phyloP scores from a whole-genome alignment of 257 asterid genomes.

The Verbena officinalis region DNA sequence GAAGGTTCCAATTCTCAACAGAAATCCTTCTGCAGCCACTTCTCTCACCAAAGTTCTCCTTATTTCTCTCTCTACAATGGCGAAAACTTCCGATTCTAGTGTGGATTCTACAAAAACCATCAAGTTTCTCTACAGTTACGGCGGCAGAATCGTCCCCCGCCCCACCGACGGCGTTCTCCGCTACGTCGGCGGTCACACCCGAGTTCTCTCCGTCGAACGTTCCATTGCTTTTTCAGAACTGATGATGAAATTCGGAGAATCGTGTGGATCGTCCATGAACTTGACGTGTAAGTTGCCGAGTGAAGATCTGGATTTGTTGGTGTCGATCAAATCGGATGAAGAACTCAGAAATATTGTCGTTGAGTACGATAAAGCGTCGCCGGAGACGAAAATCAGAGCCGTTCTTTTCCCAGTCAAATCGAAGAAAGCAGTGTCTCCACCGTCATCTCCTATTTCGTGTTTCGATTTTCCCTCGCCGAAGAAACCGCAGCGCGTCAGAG shows the following conservation, averaged over 20 bases:
- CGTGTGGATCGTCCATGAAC: slow-evolving; percentile 62
- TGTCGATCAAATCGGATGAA: slow-evolving; percentile 72
- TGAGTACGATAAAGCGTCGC: slow-evolving; percentile 62
- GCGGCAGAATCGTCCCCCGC: slow-evolving; percentile 75
- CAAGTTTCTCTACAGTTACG: slow-evolving; percentile 84
- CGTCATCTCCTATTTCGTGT: slow-evolving; percentile 66
- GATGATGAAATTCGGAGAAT: slow-evolving; percentile 76
- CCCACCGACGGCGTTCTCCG: slow-evolving; percentile 73
- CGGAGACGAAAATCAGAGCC: slow-evolving; percentile 73
- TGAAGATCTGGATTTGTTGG: slow-evolving; percentile 75
- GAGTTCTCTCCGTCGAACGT: slow-evolving; percentile 69
- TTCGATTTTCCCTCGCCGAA: slow-evolving; percentile 53
- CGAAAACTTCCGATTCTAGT: slow-evolving; percentile 31
- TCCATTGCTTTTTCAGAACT: slow-evolving; percentile 52
- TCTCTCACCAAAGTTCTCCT: slow-evolving; percentile 1
- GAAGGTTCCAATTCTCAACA: slow-evolving; percentile 27
- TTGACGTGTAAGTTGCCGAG: slow-evolving; percentile 75
- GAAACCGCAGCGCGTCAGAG: not conserved
- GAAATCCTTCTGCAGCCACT: not conserved
- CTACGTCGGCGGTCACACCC: slow-evolving; percentile 74
- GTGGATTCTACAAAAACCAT: slow-evolving; percentile 23
- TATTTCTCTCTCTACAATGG: slow-evolving; percentile 34
- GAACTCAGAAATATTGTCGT: slow-evolving; percentile 58
- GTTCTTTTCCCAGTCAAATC: slow-evolving; percentile 53
- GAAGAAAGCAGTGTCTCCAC: slow-evolving; percentile 60